Evolutionary conservation across 2,329 filamentous ascomycete species (phyloP).

Genomic region (Verticillium tricorpus): DNA sequence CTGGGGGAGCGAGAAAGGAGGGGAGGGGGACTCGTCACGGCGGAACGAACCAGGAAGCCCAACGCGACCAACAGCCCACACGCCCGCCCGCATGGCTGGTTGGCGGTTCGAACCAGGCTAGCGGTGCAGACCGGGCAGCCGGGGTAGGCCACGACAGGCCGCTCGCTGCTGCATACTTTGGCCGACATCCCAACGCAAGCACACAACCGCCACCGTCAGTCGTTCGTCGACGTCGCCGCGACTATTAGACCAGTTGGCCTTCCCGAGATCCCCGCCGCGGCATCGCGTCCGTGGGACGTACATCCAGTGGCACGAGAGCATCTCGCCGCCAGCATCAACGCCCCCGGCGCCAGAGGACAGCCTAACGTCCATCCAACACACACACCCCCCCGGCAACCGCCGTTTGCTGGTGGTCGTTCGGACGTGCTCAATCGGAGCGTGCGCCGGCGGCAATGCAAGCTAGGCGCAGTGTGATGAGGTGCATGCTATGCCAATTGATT

Average conservation of each 20-base stretch:
- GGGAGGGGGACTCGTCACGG: background rate
- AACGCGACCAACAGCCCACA: background rate
- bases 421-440: background rate
- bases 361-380: background rate
- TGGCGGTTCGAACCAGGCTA: background rate
- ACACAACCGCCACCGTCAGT: background rate
- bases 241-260: too few species aligned
- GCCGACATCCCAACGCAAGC: background rate
- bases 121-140: background rate
- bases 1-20: background rate
- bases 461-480: slow-evolving; percentile 1
- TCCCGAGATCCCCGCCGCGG: too few species aligned
- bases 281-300: too few species aligned
- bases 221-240: background rate
- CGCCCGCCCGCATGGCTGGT: background rate
- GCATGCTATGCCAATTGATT: background rate
- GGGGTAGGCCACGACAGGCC: too few species aligned
- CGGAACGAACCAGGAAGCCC: background rate
- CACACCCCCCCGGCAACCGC: background rate
- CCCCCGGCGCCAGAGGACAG: background rate
- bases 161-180: background rate
- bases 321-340: too few species aligned
- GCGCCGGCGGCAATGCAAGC: background rate
- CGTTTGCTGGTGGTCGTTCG: background rate
- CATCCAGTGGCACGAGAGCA: too few species aligned